Evolutionary conservation across 257 asterid species (phyloP).

Genomic region (Capsicum baccatum): DNA sequence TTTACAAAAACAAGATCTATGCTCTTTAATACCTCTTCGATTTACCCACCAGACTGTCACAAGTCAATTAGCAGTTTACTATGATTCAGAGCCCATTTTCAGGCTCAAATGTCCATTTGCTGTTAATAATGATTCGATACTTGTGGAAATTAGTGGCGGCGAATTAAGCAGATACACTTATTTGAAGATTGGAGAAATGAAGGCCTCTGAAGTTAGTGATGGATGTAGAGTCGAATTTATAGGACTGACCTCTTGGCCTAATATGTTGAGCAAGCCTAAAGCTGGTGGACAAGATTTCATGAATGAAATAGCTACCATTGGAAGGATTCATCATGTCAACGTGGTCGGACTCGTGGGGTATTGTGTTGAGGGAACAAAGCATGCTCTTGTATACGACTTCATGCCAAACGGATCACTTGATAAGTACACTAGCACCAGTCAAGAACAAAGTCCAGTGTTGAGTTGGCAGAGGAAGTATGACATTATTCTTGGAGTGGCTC

Average conservation of each 20-base stretch:
- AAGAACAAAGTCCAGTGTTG: conserved; percentile 26
- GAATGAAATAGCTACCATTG: conserved; percentile 59
- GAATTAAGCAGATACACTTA: conserved; percentile 6
- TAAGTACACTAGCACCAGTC: conserved; percentile 42
- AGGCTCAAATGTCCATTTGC: conserved; percentile 36
- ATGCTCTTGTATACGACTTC: conserved; percentile 54
- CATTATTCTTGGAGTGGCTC: conserved; percentile 47
- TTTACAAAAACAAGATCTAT: conserved; percentile 16
- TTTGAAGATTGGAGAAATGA: conserved; percentile 32
- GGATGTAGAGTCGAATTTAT: conserved; percentile 27
- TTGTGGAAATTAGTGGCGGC: conserved; percentile 14
- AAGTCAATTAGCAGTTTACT: no score
- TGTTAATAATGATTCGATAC: background rate
- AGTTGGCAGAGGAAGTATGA: conserved; percentile 38
- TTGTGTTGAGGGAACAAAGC: conserved; percentile 49
- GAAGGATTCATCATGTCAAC: conserved; percentile 57
- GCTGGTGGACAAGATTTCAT: conserved; percentile 55
- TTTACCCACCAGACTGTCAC: background rate
- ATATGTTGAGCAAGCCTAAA: conserved; percentile 45
- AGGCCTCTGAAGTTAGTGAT: background rate
- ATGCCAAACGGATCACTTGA: conserved; percentile 61
- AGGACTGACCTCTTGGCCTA: conserved; percentile 23
- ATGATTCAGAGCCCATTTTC: background rate
- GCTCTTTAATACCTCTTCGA: conserved; percentile 31
- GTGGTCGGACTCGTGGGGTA: conserved; percentile 56